Percentiles rank a stretch among this genome's conserved stretches.
These are phyloP conservation scores for Tephrocybe sp. DNA, from an alignment of 768 basidiomycete species.

Conservation along the genomic window DNA sequence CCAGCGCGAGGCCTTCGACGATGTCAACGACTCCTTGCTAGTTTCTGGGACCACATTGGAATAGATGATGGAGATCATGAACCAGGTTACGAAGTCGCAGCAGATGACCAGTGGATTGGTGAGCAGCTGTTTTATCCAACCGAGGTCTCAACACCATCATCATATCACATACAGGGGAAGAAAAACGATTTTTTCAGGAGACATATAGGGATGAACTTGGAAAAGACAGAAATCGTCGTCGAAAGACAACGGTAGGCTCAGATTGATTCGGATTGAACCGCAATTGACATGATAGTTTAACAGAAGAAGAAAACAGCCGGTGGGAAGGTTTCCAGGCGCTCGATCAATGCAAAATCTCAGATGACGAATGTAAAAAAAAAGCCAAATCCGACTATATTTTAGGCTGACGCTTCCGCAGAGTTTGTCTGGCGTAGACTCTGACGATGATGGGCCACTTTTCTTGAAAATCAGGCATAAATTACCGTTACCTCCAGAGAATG, in stretches of 20 bases:
- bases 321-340: neutral
- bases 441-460: constrained; percentile 13
- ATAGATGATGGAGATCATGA: constrained; percentile 47
- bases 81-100: constrained; percentile 41
- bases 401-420: no score
- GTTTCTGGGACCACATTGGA: constrained; percentile 66
- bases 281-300: no score
- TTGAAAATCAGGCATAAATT: constrained; percentile 6
- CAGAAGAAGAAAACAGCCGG: neutral
- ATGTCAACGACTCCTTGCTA: constrained; percentile 60
- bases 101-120: constrained; percentile 62
- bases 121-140: constrained; percentile 17
- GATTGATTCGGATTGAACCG: no score
- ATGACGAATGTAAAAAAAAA: neutral
- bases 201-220: no score
- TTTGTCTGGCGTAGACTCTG: constrained; percentile 3
- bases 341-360: constrained; percentile 4
- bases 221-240: constrained; percentile 15
- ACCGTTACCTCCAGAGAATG: constrained; percentile 8
- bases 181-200: constrained; percentile 35
- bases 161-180: constrained; percentile 27
- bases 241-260: constrained; percentile 14
- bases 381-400: neutral
- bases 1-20: constrained; percentile 55
- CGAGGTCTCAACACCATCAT: neutral